phyloP scores from a whole-genome alignment of 176 grass and related monocot genomes.

The Hsuehochloa calcarea region DNA sequence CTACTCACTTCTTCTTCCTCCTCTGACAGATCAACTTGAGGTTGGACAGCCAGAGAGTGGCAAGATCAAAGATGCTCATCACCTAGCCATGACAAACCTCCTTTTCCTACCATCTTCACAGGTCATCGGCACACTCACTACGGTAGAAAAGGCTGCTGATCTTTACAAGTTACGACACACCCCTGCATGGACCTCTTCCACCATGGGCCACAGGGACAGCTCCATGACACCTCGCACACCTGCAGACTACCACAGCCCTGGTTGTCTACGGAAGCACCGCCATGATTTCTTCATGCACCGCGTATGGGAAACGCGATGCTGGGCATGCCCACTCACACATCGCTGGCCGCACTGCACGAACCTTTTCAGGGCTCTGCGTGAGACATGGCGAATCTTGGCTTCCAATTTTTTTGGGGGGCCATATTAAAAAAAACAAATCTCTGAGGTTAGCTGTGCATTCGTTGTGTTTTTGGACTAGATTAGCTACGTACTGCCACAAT shows the following conservation, averaged over 20 bases:
- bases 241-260: not conserved
- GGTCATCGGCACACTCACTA: slow-evolving; percentile 24
- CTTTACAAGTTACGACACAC: slow-evolving; percentile 16
- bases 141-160: slow-evolving; percentile 36
- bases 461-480: not conserved
- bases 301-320: not conserved
- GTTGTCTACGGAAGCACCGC: not conserved
- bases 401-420: not conserved
- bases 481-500: not conserved
- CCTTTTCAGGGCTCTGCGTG: not conserved
- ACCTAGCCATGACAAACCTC: slow-evolving; percentile 37
- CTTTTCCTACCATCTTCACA: not conserved
- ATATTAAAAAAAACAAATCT: not conserved
- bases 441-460: too few species aligned
- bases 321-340: not conserved
- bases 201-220: not conserved
- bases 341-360: not conserved
- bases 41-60: not conserved
- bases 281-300: not conserved
- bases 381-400: not conserved
- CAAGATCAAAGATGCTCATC: slow-evolving; percentile 37
- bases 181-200: slow-evolving; percentile 25
- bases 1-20: not conserved
- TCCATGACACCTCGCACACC: not conserved
- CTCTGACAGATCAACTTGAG: not conserved